Evolutionary conservation across 345 rosid genomes (phyloP), one percentile per base, ranked within the genome.

Genomic region (Sonneratia caseolaris): DNA sequence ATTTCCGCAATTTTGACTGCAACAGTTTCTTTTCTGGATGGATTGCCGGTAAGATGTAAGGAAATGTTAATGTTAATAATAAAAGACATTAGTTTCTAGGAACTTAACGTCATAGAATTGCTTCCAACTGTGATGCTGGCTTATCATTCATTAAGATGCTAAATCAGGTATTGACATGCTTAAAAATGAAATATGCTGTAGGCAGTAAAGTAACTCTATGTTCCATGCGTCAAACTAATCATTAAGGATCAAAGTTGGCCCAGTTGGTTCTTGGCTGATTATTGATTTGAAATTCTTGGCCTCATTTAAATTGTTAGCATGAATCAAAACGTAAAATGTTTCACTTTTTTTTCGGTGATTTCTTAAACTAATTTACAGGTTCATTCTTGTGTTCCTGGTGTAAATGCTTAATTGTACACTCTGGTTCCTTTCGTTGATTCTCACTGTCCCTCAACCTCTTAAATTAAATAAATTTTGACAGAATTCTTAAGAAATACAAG

Each of bases 11-110:
- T 86, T 87, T 92, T 62, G 93, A 88, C 80, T 89, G 98, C 84
- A 96, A 74, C 61, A 87, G 73, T 82, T 92, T 92, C 91, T 92
- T 96, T 85, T 96, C 99, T 96, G 98, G 19, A 27, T 55, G 53
- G 6, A 13, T 57, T 22, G 38, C 16, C 66, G 32, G 27, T 62
- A 2, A 62, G 19, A 62, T 62, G 38, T 3, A 35, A 27, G 16
- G 37, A 62, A 35, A 22, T 24, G 15, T 61, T 22, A 62, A 24
- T 35, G 19, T 24, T 62, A 62, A 62, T 61, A 24, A 8, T 42
- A 61, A 35, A 62, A n/a, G 5, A 32, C 22, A 59, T 3, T 53
- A 53, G 59, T 53, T 53, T 53, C 59, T 8, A 6, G 11, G 35
- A n/a, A 22, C 3, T 53, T 53, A 53, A 53, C 7, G 59, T 53